Base-by-base conservation (phyloP, 2,329 filamentous ascomycete species). In the Colletotrichum sp. region DNA sequence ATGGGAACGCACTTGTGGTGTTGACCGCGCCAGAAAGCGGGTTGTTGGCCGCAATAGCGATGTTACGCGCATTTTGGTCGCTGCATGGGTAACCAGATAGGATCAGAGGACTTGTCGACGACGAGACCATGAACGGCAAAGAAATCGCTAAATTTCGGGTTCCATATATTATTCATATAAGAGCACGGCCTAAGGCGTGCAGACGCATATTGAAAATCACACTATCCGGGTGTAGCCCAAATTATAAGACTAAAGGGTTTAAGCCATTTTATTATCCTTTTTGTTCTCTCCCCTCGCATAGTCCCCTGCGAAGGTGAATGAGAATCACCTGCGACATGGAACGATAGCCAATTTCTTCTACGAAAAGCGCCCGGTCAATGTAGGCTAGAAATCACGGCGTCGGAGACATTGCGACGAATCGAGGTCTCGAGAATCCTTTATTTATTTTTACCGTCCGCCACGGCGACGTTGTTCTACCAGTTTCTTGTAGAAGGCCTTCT, bases 401-500 rank as follows among this genome's bases (percentile, higher is more conserved):
- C 32, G 14, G 13, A 24, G 4, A 58, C 7, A 4, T 28, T 8
- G 4, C 16, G 8, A 58, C 14, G 55, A 16, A 18, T 9, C 4
- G 9, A 58, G 56, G 13, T 63, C 30, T 48, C 34, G 24, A 16
- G 28, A 30, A n/a, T 43, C 9, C 38, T 43, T 43, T 43, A 10
- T 43, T 43, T 43, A n/a, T 48, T 12, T 48, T 81, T 67, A 78
- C 24, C 77, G 74, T 16, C 71, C 61, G 34, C 32, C 61, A 26
- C 78, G 75, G 71, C 81, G 84, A 28, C 83, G 82, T 64, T 84
- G 80, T 59, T 82, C 79, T 81, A 94, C 91, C 78, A 98, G 84
- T 71, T 93, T 93, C 82, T 96, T 96, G 88, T 98, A 98, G 80
- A 95, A 94, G 1, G 91, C 92, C 85, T 96, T 98, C 87, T 95